Base-by-base conservation (phyloP, 257 asterid genomes). In the Nemophila menziesii region DNA sequence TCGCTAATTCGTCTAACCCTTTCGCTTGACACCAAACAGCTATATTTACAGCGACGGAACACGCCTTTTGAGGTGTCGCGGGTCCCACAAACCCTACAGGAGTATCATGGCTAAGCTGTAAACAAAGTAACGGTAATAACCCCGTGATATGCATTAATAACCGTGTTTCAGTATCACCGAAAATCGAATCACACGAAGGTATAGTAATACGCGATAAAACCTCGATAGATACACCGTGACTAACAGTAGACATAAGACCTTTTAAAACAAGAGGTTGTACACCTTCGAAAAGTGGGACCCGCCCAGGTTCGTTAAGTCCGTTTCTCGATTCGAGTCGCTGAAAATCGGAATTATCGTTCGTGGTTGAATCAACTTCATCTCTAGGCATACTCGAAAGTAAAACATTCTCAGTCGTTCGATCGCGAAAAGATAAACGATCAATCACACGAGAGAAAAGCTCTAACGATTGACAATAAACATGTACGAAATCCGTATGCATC, bases 91-190 rank as follows among this genome's bases (percentile, higher is more conserved):
- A 66, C 8, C 93, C 92, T 36, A 59, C 57, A 3, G 49, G 66
- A 2, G 67, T 71, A 33, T 85, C 96, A 49, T 80, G 96, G 67
- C 80, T 52, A 51, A 90, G 93, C 63, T 85, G 98, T 52, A 85
- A 70, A 76, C 98, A 90, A n/a, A 90, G 93, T 94, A 94, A 90
- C n/a, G 98, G 98, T 43, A 90, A 94, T 55, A 90, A 69, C 51
- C 98, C 98, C 4, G 84, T 90, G 26, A 90, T 81, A 68, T 85
- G 94, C 96, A 85, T 85, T 73, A 90, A 57, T 37, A 90, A 93
- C 9, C 98, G 85, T 5, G 96, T 90, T 61, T 90, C 96, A 18
- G 80, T 68, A 56, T 71, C 93, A 36, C 98, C 98, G 12, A 90
- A 90, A 54, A 90, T 85, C 0, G 98, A 90, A 56, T 90, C 92